Percentiles rank a stretch among this genome's conserved stretches.
Conservation (phyloP, 2,329 filamentous ascomycete species). For the Sporothrix brunneoviolacea region DNA sequence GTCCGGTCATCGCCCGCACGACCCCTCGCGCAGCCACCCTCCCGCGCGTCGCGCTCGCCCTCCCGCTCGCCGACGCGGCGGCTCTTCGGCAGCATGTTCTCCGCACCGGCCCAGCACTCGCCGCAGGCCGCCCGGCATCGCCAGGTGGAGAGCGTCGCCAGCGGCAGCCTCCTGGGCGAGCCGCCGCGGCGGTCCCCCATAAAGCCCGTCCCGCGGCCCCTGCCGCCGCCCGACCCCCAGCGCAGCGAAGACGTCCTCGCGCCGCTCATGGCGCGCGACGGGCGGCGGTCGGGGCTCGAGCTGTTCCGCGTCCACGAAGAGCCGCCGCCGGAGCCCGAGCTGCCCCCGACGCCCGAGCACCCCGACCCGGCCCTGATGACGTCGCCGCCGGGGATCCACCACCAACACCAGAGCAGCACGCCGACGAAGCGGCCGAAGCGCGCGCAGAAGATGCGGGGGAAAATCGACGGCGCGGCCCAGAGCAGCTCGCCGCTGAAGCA, state of each 20-base stretch:
- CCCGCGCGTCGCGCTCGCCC: constrained; percentile 2
- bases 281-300: constrained; percentile 32
- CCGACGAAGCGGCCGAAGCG: constrained; percentile 45
- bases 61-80: constrained; percentile 24
- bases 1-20: neutral
- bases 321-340: constrained; percentile 49
- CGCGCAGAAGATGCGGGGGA: neutral
- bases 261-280: constrained; percentile 32
- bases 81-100: constrained; percentile 7
- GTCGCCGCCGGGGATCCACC: constrained; percentile 53
- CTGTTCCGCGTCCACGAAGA: constrained; percentile 27
- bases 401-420: constrained; percentile 36
- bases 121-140: constrained; percentile 11
- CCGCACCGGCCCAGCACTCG: constrained; percentile 15
- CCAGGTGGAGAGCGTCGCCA: neutral
- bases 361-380: constrained; percentile 48
- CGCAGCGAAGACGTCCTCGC: constrained; percentile 38
- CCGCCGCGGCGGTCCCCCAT: constrained; percentile 34
- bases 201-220: constrained; percentile 39
- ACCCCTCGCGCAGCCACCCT: neutral
- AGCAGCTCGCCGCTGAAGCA: constrained; percentile 47
- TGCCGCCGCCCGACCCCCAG: constrained; percentile 38
- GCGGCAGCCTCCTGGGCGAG: constrained; percentile 28
- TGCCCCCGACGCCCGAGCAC: constrained; percentile 52
- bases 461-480: constrained; percentile 19